Conservation (phyloP, 2,329 filamentous ascomycete species). For the Curvularia spicifera region DNA sequence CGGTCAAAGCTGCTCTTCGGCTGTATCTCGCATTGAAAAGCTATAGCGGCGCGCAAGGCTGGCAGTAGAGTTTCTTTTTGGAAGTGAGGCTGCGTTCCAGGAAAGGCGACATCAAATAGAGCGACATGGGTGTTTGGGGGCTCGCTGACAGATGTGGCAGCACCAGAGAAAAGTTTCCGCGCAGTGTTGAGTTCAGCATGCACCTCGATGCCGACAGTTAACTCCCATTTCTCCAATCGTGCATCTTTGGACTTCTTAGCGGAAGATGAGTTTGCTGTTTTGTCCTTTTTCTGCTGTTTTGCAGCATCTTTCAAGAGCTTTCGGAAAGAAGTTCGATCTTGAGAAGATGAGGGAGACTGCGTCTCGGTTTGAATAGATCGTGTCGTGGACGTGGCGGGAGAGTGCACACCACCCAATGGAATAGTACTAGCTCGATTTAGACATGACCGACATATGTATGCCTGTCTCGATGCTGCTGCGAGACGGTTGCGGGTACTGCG, state of each 20-base stretch:
- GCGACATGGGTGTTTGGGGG: conserved; percentile 85
- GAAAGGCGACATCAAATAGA: conserved; percentile 86
- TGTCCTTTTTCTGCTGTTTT: conserved; percentile 42
- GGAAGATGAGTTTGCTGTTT: conserved; percentile 11
- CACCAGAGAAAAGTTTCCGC: conserved; percentile 85
- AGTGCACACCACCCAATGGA: conserved; percentile 22
- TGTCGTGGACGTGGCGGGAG: not conserved
- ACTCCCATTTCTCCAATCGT: conserved; percentile 72
- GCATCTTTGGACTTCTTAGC: conserved; percentile 23
- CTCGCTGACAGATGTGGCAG: conserved; percentile 59
- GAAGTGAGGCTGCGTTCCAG: conserved; percentile 85
- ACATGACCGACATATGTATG: conserved; percentile 42
- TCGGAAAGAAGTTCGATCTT: conserved; percentile 44
- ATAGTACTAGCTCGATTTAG: conserved; percentile 24
- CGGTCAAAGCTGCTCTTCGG: conserved; percentile 83
- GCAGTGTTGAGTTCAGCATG: conserved; percentile 93
- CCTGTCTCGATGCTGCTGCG: conserved; percentile 29
- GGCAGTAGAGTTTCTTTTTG: conserved; percentile 84
- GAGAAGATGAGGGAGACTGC: conserved; percentile 17
- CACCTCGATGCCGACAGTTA: conserved; percentile 96
- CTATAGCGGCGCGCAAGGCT: conserved; percentile 86
- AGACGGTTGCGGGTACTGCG: conserved; percentile 29
- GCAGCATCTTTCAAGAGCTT: conserved; percentile 49
- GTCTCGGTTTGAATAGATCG: conserved; percentile 37
- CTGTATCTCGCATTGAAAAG: conserved; percentile 80